These are phyloP conservation scores for Candida chauliodis DNA, from an alignment of 805 yeast species.

Conservation along the genomic window DNA sequence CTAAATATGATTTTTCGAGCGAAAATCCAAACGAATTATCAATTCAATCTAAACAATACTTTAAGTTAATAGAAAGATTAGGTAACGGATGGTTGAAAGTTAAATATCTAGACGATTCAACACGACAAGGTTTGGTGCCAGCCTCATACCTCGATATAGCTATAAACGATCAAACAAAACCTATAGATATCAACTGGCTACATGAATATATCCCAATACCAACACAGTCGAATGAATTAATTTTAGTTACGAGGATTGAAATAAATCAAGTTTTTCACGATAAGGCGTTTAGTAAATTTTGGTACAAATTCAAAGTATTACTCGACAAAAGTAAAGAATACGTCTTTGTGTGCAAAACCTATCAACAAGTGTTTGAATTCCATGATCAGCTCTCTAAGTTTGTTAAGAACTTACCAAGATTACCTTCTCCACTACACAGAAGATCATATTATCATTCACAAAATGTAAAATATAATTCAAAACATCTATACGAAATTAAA, in stretches of 20 bases:
- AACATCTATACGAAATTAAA: constrained; percentile 15
- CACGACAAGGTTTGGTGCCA: constrained; percentile 30
- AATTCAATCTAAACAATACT: constrained; percentile 23
- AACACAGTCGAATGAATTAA: constrained; percentile 13
- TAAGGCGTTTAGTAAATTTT: constrained; percentile 18
- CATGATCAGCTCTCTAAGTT: constrained; percentile 17
- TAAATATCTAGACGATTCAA: constrained; percentile 20
- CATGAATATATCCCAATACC: constrained; percentile 13
- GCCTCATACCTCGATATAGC: constrained; percentile 38
- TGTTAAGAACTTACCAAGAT: constrained; percentile 17
- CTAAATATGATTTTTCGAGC: constrained; percentile 30
- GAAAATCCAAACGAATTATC: constrained; percentile 25
- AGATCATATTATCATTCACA: constrained; percentile 2
- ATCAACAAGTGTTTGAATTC: constrained; percentile 36
- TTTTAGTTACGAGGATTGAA: constrained; percentile 12
- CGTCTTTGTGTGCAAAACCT: constrained; percentile 23
- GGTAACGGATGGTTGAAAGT: constrained; percentile 42
- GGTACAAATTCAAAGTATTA: constrained; percentile 32
- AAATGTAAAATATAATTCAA: constrained; percentile 11
- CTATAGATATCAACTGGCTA: constrained; percentile 31
- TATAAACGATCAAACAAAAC: constrained; percentile 33
- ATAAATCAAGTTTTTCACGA: constrained; percentile 27
- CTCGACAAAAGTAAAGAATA: constrained; percentile 15
- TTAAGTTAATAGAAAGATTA: constrained; percentile 29
- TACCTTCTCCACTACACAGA: constrained; percentile 26